Evolutionary conservation across 169 alveolate species (phyloP), one percentile per base, ranked within the genome.

Genomic region (Eimeria sp.): DNA sequence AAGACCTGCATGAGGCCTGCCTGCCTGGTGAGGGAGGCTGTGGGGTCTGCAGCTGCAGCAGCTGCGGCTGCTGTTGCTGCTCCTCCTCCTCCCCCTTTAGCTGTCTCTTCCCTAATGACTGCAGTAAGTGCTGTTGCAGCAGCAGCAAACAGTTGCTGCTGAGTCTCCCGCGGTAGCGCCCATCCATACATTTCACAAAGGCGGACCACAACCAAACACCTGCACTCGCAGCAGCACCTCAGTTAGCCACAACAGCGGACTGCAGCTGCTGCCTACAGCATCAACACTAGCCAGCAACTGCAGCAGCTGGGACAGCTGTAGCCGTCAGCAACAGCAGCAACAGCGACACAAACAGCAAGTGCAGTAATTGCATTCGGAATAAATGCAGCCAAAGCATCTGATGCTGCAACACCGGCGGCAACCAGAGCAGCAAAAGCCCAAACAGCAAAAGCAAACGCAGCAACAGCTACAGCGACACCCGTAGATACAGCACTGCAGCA

Each of bases 91-190:
- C 22, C 47, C 1, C 80, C 80, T 70, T n/a, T 70, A 18, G 43
- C 89, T 49, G 45, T 51, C 10, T 43, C 89, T 51, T 80, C 49
- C 70, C 72, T 18, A 18, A 80, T 25, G 49, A 22, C 45, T 49
- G 72, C 49, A 0, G 45, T 34, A n/a, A 80, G 89, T n/a, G 89
- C 89, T 45, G 65, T 72, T 45, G 34, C 70, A n/a, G 89, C 89
- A 22, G 89, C 89, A 49, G 89, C 89, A 80, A 80, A 80, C 72
- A 80, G 89, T 72, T 80, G 89, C 89, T 80, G 89, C 89, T 49
- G 89, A 10, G 70, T 80, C 47, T 45, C 70, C 47, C 14, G 43
- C 47, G 89, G 73, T 10, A 80, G 25, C 20, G 72, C 65, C 89
- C 89, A 80, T 25, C 89, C 89, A 58, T 80, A 80, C 72, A 51